These are phyloP conservation scores for Russula sp. DNA, from an alignment of 768 basidiomycete genomes.

Conservation along the genomic window DNA sequence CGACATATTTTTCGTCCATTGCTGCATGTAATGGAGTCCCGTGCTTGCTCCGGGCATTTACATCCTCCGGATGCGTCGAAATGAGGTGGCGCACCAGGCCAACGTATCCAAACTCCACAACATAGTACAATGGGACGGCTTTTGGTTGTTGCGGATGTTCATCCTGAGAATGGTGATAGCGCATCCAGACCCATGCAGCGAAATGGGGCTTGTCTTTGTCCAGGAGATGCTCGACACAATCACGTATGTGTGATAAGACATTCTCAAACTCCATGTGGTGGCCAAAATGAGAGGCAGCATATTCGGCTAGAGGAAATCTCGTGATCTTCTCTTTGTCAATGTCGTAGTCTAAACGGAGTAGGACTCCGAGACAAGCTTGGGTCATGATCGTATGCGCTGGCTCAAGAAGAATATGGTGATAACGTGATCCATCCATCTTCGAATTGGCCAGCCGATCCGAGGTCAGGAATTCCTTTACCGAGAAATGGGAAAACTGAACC, in stretches of 20 bases:
- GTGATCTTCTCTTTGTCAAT: neutral
- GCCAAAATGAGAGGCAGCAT: neutral
- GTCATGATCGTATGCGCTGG: neutral
- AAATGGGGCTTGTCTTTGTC: neutral
- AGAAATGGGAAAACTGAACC: too few species aligned
- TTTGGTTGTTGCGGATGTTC: neutral
- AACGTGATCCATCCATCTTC: too few species aligned
- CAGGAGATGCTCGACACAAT: neutral
- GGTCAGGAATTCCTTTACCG: too few species aligned
- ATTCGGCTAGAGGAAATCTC: neutral
- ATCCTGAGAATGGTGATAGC: accelerated
- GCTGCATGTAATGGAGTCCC: neutral
- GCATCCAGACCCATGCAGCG: neutral
- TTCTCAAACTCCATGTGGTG: neutral
- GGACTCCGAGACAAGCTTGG: too few species aligned
- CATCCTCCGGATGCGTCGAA: neutral
- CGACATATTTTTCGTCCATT: neutral
- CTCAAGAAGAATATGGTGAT: too few species aligned
- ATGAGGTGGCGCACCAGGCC: neutral
- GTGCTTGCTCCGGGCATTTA: too few species aligned
- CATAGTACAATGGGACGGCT: neutral
- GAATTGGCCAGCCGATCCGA: too few species aligned
- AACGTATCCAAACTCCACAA: neutral
- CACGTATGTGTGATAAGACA: neutral
- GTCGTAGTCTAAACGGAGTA: too few species aligned